Conservation (phyloP, 495 filamentous ascomycete species). For the Penicillium macrosclerotiorum region DNA sequence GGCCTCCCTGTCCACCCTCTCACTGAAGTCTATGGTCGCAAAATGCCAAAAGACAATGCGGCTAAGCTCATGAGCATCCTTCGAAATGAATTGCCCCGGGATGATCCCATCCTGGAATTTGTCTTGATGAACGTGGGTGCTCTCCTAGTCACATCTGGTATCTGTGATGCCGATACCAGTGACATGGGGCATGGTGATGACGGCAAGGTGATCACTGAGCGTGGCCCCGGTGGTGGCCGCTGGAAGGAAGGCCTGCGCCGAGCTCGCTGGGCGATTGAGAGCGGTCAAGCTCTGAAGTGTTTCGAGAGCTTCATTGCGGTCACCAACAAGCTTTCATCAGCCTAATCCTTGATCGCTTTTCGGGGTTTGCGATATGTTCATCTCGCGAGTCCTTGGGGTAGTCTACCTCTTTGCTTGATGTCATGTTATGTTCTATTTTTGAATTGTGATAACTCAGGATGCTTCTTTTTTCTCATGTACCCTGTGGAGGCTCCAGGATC, state of each 20-base stretch:
- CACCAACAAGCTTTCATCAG: conserved; percentile 41
- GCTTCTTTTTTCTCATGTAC: neutral
- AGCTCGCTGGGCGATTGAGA: conserved; percentile 79
- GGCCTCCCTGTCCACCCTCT: conserved; percentile 76
- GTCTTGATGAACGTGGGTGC: conserved; percentile 93
- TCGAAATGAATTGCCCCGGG: conserved; percentile 63
- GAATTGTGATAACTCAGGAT: neutral
- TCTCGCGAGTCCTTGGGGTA: neutral
- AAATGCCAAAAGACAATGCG: conserved; percentile 82
- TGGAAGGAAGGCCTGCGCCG: conserved; percentile 92
- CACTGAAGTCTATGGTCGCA: conserved; percentile 73
- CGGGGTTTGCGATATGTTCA: neutral
- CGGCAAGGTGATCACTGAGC: conserved; percentile 70
- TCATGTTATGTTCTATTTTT: neutral
- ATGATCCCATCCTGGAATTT: conserved; percentile 87
- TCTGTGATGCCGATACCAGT: conserved; percentile 80
- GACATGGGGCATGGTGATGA: conserved; percentile 73
- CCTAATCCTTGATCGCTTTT: neutral
- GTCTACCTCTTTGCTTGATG: neutral
- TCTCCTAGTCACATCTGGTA: conserved; percentile 74
- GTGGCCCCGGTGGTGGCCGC: conserved; percentile 76
- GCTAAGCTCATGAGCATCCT: conserved; percentile 76
- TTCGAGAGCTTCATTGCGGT: conserved; percentile 67
- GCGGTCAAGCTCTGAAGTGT: conserved; percentile 73
- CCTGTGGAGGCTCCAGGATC: neutral